Percentiles rank a stretch among this genome's conserved stretches.
Evolutionary conservation across 257 asterid genomes (phyloP).

Genomic region (Jacaranda copaia): DNA sequence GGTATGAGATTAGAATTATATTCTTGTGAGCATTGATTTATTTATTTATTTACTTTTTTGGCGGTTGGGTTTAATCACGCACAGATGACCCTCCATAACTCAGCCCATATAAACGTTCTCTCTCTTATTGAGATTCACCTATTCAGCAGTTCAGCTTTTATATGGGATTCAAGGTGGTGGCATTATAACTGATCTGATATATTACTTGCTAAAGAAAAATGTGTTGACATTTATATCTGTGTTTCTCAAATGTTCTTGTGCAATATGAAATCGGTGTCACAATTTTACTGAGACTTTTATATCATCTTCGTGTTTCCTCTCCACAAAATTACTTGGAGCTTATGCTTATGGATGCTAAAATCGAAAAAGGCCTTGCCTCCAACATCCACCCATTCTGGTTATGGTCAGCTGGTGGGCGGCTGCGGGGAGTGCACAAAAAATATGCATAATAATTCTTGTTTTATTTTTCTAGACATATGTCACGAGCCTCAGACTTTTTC

Average conservation of each 20-base stretch:
- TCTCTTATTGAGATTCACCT: too few relatives aligned
- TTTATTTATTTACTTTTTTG: conserved; percentile 14
- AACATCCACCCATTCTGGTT: conserved; percentile 11
- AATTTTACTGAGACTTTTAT: background rate
- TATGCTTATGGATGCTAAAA: background rate
- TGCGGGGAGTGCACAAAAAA: background rate
- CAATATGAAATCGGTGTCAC: background rate
- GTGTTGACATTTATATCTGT: background rate
- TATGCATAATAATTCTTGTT: background rate
- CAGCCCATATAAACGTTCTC: too few relatives aligned
- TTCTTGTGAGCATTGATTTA: conserved; percentile 12
- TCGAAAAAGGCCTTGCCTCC: conserved; percentile 14
- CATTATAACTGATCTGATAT: too few relatives aligned
- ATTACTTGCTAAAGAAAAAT: too few relatives aligned
- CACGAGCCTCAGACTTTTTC: too few relatives aligned
- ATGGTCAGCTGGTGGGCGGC: background rate
- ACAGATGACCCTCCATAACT: conserved; percentile 2
- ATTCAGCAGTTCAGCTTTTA: too few relatives aligned
- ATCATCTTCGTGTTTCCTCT: background rate
- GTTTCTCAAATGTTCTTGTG: background rate
- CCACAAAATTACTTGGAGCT: conserved; percentile 10
- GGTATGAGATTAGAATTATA: conserved; percentile 28
- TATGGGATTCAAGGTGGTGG: too few relatives aligned
- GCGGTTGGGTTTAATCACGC: conserved; percentile 40
- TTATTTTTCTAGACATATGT: too few relatives aligned